A percentile compares a stretch with the other conserved stretches of the same genome.
Conservation (phyloP, 2,329 filamentous ascomycete species). For the Ustulina deusta region DNA sequence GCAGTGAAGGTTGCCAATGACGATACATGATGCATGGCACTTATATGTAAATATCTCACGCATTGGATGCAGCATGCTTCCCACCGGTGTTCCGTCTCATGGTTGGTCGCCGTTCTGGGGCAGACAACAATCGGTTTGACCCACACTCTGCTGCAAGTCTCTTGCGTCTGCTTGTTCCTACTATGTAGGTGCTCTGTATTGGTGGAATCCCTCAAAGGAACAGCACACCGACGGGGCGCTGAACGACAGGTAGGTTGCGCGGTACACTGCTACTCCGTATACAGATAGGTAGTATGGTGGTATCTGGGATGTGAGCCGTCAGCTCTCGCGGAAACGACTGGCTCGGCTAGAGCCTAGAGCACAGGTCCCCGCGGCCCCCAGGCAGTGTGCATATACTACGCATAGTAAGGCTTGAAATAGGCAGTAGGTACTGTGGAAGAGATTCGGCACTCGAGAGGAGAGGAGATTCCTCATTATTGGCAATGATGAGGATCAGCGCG, state of each 20-base stretch:
- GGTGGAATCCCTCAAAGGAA: no score
- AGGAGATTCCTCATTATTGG: no score
- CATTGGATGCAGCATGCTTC: slow-evolving; percentile 24
- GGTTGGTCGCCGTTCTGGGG: background rate
- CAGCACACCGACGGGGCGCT: no score
- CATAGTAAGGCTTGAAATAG: background rate
- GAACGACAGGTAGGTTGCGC: no score
- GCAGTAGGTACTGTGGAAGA: background rate
- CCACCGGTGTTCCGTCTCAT: slow-evolving; percentile 25
- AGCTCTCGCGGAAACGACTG: background rate
- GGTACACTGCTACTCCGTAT: no score
- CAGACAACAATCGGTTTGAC: no score
- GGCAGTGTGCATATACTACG: no score
- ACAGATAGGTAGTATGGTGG: background rate
- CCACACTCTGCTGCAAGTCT: background rate
- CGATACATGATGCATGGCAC: slow-evolving; percentile 31
- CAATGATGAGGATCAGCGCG: slow-evolving; percentile 34
- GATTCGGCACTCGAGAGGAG: slow-evolving; percentile 29
- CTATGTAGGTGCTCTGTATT: no score
- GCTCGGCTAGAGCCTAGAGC: background rate
- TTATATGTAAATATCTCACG: slow-evolving; percentile 18
- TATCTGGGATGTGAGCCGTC: background rate
- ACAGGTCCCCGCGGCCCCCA: background rate
- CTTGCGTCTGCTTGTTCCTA: background rate
- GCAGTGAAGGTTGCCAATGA: slow-evolving; percentile 21